phyloP scores from a whole-genome alignment of 176 grass and related monocot species.

The Pontederia crassipes region DNA sequence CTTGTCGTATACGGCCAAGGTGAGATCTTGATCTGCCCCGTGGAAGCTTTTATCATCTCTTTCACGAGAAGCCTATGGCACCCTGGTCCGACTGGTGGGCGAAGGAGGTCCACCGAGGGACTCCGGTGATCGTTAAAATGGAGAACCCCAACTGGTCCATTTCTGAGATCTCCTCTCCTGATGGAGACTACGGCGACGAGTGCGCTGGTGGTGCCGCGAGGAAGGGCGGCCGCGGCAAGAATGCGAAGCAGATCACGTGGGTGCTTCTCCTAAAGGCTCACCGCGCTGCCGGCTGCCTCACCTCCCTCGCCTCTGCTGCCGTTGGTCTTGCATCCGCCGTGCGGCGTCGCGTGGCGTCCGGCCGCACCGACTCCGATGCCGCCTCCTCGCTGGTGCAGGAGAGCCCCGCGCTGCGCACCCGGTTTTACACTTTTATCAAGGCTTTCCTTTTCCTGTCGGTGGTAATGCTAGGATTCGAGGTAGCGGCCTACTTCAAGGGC shows the following conservation, averaged over 20 bases:
- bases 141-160: constrained; percentile 14
- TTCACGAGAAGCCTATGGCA: background rate
- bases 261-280: background rate
- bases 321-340: background rate
- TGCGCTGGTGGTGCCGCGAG: background rate
- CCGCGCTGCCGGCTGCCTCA: background rate
- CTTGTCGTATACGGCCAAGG: background rate
- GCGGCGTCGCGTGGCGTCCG: background rate
- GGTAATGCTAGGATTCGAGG: background rate
- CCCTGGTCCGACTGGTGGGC: constrained; percentile 6
- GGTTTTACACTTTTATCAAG: constrained; percentile 4
- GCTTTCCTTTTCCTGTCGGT: background rate
- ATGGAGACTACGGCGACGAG: background rate
- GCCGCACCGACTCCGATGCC: background rate
- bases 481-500: constrained; percentile 4
- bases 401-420: constrained; percentile 1
- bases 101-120: constrained; percentile 1
- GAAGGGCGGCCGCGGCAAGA: background rate
- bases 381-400: background rate
- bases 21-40: background rate
- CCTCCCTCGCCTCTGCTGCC: constrained; percentile 3
- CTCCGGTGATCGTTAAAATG: constrained; percentile 12
- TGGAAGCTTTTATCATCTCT: background rate
- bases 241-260: background rate
- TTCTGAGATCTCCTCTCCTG: constrained; percentile 2